Conservation (phyloP, 192 early-diverging fungal species). For the Podila epicladia region DNA sequence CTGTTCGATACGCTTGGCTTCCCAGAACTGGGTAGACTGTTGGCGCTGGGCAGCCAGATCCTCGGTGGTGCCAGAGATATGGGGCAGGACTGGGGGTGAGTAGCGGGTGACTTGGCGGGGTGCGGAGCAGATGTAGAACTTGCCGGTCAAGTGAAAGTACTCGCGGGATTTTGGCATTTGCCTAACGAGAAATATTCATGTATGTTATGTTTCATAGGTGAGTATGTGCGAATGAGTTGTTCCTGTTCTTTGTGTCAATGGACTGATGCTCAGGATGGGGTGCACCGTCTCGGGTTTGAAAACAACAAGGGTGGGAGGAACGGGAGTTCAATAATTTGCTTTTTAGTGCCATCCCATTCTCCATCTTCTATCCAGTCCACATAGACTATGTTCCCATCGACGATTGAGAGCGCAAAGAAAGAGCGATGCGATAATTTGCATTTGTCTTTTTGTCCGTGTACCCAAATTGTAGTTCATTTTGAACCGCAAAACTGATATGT, state of each 20-base stretch:
- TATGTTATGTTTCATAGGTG: no score
- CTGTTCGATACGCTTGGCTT: conserved; percentile 61
- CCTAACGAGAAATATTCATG: conserved; percentile 44
- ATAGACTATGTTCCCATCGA: not conserved
- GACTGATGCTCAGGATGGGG: no score
- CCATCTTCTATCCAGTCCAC: no score
- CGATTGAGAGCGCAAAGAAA: not conserved
- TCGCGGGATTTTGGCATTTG: conserved; percentile 77
- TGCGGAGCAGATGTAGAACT: conserved; percentile 77
- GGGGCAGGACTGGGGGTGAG: conserved; percentile 62
- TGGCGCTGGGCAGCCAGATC: conserved; percentile 26
- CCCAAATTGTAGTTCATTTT: not conserved
- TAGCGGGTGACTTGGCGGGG: conserved; percentile 72
- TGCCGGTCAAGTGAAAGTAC: conserved; percentile 71
- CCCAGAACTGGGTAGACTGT: conserved; percentile 71
- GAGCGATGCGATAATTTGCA: not conserved
- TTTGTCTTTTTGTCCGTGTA: not conserved
- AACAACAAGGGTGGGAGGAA: no score
- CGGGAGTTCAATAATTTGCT: no score
- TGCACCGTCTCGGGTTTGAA: no score
- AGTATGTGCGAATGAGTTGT: no score
- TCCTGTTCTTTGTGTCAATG: no score
- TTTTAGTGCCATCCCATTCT: no score
- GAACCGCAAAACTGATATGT: not conserved
- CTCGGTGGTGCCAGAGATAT: conserved; percentile 21